Conservation (phyloP, 2,329 filamentous ascomycete species). For the Fusarium anguioides region DNA sequence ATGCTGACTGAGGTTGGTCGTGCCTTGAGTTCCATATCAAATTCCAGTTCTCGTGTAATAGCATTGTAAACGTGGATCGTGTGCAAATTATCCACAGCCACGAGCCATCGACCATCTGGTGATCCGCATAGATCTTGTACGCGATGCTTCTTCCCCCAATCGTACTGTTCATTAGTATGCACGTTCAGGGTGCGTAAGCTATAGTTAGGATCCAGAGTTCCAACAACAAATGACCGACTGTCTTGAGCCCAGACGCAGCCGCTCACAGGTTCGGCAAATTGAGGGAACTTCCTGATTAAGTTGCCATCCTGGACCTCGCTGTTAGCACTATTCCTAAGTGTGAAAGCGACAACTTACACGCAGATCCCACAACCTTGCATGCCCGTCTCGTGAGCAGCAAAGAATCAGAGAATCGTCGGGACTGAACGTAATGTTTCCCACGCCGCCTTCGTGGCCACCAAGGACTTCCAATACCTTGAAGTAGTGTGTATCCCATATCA, state of each 20-base stretch:
- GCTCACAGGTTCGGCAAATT: slow-evolving; percentile 86
- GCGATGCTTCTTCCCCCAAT: slow-evolving; percentile 77
- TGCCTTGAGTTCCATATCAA: slow-evolving; percentile 72
- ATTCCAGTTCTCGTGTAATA: slow-evolving; percentile 77
- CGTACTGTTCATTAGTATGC: slow-evolving; percentile 69
- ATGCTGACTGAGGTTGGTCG: slow-evolving; percentile 84
- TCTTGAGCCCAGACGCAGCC: slow-evolving; percentile 90
- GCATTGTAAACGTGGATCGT: slow-evolving; percentile 87
- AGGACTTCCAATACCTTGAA: slow-evolving; percentile 74
- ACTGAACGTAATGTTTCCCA: slow-evolving; percentile 89
- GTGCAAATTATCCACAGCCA: slow-evolving; percentile 77
- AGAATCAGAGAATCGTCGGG: slow-evolving; percentile 89
- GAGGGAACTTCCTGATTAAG: slow-evolving; percentile 71
- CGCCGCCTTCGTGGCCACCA: slow-evolving; percentile 73
- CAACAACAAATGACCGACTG: slow-evolving; percentile 80
- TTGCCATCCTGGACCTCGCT: slow-evolving; percentile 65
- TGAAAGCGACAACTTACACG: slow-evolving; percentile 60
- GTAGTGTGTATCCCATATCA: slow-evolving; percentile 82
- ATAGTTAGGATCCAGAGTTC: slow-evolving; percentile 74
- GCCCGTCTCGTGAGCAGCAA: slow-evolving; percentile 80
- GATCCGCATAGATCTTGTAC: slow-evolving; percentile 89
- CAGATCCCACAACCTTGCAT: slow-evolving; percentile 80
- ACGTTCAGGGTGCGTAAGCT: slow-evolving; percentile 79
- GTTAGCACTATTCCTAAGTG: slow-evolving; percentile 30
- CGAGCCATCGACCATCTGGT: slow-evolving; percentile 80